Conservation (phyloP, 805 yeast genomes). For the Metschnikowia picachoensis region DNA sequence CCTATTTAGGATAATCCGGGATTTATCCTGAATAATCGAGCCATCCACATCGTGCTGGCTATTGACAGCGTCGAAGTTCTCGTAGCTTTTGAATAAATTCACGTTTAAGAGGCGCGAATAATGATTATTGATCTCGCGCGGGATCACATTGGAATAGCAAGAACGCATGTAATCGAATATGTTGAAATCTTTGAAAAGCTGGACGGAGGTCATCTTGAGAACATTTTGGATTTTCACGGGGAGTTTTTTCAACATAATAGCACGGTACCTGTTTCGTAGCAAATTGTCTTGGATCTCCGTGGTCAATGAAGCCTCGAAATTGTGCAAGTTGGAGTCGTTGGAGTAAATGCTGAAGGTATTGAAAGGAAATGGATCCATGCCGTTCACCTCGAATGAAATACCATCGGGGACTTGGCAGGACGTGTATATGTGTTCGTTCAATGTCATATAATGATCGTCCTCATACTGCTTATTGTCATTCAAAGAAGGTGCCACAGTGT, state of each 20-base stretch:
- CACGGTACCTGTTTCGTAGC: constrained; percentile 21
- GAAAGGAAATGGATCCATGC: constrained; percentile 34
- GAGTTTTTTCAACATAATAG: constrained; percentile 23
- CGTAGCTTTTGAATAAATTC: constrained; percentile 37
- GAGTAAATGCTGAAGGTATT: constrained; percentile 29
- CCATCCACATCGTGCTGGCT: constrained; percentile 29
- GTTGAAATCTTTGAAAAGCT: constrained; percentile 31
- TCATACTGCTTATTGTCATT: constrained; percentile 19
- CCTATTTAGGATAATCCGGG: constrained; percentile 14
- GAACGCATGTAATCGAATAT: constrained; percentile 38
- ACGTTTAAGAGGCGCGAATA: constrained; percentile 32
- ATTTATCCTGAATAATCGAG: constrained; percentile 15
- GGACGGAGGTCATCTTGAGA: constrained; percentile 27
- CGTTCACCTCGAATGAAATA: constrained; percentile 14
- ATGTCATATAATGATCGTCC: constrained; percentile 32
- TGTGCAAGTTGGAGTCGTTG: constrained; percentile 37
- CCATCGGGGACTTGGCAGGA: constrained; percentile 23
- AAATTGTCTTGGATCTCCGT: constrained; percentile 27
- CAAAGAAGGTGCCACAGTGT: constrained; percentile 5
- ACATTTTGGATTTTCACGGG: constrained; percentile 36
- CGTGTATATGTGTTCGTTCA: constrained; percentile 33
- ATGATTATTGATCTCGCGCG: constrained; percentile 34
- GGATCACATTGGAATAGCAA: constrained; percentile 36
- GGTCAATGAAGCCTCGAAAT: constrained; percentile 27
- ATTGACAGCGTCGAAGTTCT: constrained; percentile 28